Evolutionary conservation across 306 rosid species (phyloP), one percentile per base, ranked within the genome.

Genomic region (Sophora flavescens): DNA sequence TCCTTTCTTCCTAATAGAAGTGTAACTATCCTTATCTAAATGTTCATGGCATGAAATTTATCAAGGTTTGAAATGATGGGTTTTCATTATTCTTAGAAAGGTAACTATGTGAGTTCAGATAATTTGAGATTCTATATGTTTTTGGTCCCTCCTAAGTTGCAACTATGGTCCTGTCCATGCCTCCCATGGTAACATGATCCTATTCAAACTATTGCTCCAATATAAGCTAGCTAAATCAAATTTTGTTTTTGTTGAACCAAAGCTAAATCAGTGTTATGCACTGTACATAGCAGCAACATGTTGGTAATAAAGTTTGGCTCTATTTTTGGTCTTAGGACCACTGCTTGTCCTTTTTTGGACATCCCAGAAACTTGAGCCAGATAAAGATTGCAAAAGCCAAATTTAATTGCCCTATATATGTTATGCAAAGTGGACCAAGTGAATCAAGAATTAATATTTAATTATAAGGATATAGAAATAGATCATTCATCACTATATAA

Each of bases 371-470:
- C 63, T 75, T 66, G 48, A 44, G 35, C 62, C 74, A 72, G 32
- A 8, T 59, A 51, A 56, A 77, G 36, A 65, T 77, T 67, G 78
- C 70, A 77, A 61, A 77, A 68, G 78, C 72, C 81, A 81, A 81
- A 81, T 41, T 68, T 54, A 65, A 72, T 94, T 62, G 68, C 78
- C 83, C 75, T 77, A 44, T 83, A 67, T 18, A 81, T 15, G 32
- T 72, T 35, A 68, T 63, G 54, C 54, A 81, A n/a, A 71, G 59
- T 44, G 53, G 39, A 63, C 16, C 59, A 72, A 76, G 72, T 12
- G 66, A 72, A 33, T 63, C 39, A 78, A 53, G 8, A 80, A 57
- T 3, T n/a, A 28, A 68, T 59, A 28, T 42, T 28, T 41, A 18
- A 15, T 12, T 4, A 38, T 42, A 67, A 53, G 38, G 68, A 72